phyloP scores from a whole-genome alignment of 257 asterid species.

The Sherardia arvensis region DNA sequence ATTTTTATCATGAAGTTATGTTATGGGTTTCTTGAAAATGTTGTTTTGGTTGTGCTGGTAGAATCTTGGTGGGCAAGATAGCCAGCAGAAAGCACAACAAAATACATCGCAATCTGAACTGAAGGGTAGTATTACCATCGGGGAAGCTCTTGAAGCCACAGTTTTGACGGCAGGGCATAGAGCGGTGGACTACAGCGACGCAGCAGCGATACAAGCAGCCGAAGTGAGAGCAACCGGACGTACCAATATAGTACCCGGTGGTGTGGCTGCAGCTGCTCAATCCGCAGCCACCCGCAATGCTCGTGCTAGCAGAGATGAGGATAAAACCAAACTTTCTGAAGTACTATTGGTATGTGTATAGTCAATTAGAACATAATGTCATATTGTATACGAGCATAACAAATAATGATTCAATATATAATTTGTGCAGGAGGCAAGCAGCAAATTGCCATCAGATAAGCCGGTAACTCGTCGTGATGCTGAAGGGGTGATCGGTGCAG shows the following conservation, averaged over 20 bases:
- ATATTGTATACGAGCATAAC: too few relatives aligned
- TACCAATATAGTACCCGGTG: conserved; percentile 85
- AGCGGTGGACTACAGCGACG: conserved; percentile 88
- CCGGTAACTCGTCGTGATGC: conserved; percentile 89
- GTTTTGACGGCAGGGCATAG: conserved; percentile 77
- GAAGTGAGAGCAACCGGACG: conserved; percentile 98
- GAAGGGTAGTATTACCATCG: conserved; percentile 65
- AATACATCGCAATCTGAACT: conserved; percentile 20
- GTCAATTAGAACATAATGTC: too few relatives aligned
- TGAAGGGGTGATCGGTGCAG: conserved; percentile 97
- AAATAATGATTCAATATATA: too few relatives aligned
- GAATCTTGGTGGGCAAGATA: conserved; percentile 21
- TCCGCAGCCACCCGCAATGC: conserved; percentile 98
- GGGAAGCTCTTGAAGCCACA: conserved; percentile 95
- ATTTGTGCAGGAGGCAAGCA: conserved; percentile 66
- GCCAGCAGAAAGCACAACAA: conserved; percentile 13
- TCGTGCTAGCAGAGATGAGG: conserved; percentile 59
- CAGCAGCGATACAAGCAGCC: conserved; percentile 97
- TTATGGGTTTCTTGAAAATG: background rate
- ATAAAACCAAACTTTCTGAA: conserved; percentile 76
- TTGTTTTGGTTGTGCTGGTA: background rate
- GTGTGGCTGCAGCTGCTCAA: conserved; percentile 96
- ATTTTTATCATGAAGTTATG: too few relatives aligned
- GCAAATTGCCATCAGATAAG: conserved; percentile 77
- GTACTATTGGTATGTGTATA: conserved; percentile 61